A percentile compares a stretch with the other conserved stretches of the same genome.
Conservation (phyloP, 2,329 filamentous ascomycete species). For the Phialemonium atrogriseum region DNA sequence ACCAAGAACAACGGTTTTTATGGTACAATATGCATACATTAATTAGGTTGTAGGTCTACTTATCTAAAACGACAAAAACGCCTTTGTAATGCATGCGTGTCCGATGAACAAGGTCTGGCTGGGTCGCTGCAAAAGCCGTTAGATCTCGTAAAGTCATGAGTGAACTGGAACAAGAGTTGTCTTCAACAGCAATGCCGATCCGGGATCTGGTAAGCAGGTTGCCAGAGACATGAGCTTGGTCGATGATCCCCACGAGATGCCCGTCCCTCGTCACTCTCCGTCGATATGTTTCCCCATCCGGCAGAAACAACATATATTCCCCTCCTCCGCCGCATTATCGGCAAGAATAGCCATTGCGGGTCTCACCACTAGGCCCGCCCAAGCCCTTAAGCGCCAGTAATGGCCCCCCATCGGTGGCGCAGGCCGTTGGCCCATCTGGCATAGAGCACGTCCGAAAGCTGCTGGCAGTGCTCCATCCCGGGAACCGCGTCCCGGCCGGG, state of each 20-base stretch:
- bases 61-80: slow-evolving; percentile 2
- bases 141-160: slow-evolving; percentile 1
- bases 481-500: slow-evolving; percentile 46
- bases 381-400: slow-evolving; percentile 17
- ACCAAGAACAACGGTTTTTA: too few relatives aligned
- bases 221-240: too few relatives aligned
- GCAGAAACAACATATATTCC: not conserved
- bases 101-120: not conserved
- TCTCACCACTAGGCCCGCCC: not conserved
- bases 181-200: too few relatives aligned
- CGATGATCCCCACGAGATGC: too few relatives aligned
- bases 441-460: slow-evolving; percentile 86
- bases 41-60: too few relatives aligned
- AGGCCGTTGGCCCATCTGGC: slow-evolving; percentile 83
- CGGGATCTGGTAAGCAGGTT: too few relatives aligned
- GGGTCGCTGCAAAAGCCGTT: slow-evolving; percentile 1
- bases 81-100: slow-evolving; percentile 3
- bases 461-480: slow-evolving; percentile 88
- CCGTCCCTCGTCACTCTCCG: too few relatives aligned
- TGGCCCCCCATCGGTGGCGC: slow-evolving; percentile 56
- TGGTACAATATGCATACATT: too few relatives aligned
- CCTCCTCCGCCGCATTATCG: not conserved
- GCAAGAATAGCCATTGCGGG: not conserved
- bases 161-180: too few relatives aligned
- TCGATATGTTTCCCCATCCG: not conserved